Evolutionary conservation across 768 basidiomycete genomes (phyloP).

Genomic region (Pleurotus giganteus): DNA sequence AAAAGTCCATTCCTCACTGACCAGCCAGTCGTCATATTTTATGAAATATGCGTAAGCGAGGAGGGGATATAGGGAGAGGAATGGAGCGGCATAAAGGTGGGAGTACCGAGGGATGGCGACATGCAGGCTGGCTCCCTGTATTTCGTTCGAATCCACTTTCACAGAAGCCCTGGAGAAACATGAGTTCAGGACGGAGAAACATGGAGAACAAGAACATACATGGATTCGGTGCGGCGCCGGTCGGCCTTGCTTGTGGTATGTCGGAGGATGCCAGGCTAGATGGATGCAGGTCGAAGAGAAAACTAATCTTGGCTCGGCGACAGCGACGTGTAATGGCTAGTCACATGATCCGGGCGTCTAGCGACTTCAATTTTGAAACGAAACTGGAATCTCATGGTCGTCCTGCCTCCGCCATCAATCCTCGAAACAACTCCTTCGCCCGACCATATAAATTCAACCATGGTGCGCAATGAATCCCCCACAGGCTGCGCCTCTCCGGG

Average conservation of each 20-base stretch:
- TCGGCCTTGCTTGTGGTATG: no score
- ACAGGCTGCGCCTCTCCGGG: slow-evolving; percentile 10
- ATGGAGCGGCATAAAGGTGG: slow-evolving; percentile 74
- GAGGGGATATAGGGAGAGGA: slow-evolving; percentile 77
- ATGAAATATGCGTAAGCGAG: slow-evolving; percentile 90
- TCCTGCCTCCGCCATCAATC: no score
- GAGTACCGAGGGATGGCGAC: slow-evolving; percentile 64
- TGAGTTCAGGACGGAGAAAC: slow-evolving; percentile 8
- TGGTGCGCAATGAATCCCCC: neutral
- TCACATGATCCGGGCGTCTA: no score
- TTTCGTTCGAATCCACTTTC: slow-evolving; percentile 63
- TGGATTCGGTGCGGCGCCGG: neutral
- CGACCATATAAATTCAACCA: neutral
- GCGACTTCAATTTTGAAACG: no score
- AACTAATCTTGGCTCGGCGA: no score
- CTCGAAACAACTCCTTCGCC: no score
- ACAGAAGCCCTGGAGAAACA: slow-evolving; percentile 39
- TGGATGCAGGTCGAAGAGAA: no score
- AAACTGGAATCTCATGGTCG: no score
- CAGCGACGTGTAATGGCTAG: no score
- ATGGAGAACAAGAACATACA: neutral
- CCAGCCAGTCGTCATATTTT: slow-evolving; percentile 87
- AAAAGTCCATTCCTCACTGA: slow-evolving; percentile 98
- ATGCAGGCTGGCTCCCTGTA: slow-evolving; percentile 65
- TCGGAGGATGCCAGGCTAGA: no score